Evolutionary conservation across 1,139 yeast species (phyloP), one percentile per base, ranked within the genome.

Genomic region (Yamadazyma songkhlaensis): DNA sequence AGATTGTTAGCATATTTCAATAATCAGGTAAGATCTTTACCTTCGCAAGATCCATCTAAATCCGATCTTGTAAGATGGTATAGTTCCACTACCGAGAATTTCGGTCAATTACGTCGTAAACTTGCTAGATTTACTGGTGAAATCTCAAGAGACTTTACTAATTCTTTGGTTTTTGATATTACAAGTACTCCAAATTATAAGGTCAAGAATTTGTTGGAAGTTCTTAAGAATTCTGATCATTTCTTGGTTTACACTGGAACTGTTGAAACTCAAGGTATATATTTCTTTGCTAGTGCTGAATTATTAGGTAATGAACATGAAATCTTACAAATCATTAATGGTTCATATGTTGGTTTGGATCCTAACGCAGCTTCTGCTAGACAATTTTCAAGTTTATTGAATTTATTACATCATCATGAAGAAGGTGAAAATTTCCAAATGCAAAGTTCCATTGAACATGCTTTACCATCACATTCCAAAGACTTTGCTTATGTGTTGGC

Each of bases 61-160:
- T 62, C 77, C 10, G 95, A 88, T 43, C 68, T 89, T 34, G 79
- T 80, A 17, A 72, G 88, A 38, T 87, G 96, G 95, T 80, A 82
- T 45, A 73, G 82, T n/a, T 76, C 86, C 3, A 77, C 92, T 0
- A 79, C 89, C 34, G 97, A 90, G 49, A 86, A 84, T 47, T 81
- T 86, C 46, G 90, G 96, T 27, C 84, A 88, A 38, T 71, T 87
- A 39, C 84, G 95, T 51, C 79, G 98, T 54, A 87, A 88, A 53
- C 71, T 90, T 40, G 77, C 87, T 15, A 79, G 96, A 51, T 87
- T 90, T 53, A 77, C 84, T 20, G 77, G 79, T 33, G 79, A 80
- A 35, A 65, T 89, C 17, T 77, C 85, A 7, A 73, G 81, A 37
- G 80, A 84, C 33, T 87, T 87, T 48, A 86, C 86, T 44, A 90